A percentile compares a stretch with the other conserved stretches of the same genome.
These are phyloP conservation scores for Pseudogymnoascus sp. DNA, from an alignment of 2,329 filamentous ascomycete genomes.

Conservation along the genomic window DNA sequence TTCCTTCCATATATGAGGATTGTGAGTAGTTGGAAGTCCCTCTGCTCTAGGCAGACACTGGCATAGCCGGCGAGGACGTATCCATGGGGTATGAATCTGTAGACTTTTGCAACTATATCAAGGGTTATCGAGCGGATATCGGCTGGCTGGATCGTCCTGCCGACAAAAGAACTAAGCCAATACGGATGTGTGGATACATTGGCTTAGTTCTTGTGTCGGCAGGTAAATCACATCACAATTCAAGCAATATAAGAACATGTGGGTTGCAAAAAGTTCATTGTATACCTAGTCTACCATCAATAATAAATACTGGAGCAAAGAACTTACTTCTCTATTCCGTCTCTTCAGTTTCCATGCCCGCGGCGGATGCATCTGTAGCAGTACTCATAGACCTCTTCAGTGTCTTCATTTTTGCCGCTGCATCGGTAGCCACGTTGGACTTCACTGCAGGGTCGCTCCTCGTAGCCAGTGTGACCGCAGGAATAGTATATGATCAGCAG, in stretches of 20 bases:
- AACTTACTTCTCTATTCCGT: neutral
- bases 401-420: neutral
- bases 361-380: neutral
- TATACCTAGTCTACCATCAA: neutral
- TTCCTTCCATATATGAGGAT: too few species aligned
- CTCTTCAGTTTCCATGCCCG: neutral
- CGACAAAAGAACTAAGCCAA: too few species aligned
- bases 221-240: too few species aligned
- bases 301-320: neutral
- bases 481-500: neutral
- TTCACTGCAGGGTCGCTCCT: neutral
- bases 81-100: constrained; percentile 12
- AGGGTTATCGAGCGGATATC: constrained; percentile 34
- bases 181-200: too few species aligned
- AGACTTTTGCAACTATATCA: constrained; percentile 14
- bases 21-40: constrained; percentile 17
- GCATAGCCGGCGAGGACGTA: constrained; percentile 12
- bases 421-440: neutral
- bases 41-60: constrained; percentile 16
- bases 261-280: neutral
- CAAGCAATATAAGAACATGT: too few species aligned
- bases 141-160: constrained; percentile 40
- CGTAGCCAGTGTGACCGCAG: neutral
- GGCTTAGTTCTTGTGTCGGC: too few species aligned
- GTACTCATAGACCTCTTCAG: neutral